Percentiles rank a stretch among this genome's conserved stretches.
These are phyloP conservation scores for Venturia oleaginea DNA, from an alignment of 2,329 filamentous ascomycete genomes.

Conservation along the genomic window DNA sequence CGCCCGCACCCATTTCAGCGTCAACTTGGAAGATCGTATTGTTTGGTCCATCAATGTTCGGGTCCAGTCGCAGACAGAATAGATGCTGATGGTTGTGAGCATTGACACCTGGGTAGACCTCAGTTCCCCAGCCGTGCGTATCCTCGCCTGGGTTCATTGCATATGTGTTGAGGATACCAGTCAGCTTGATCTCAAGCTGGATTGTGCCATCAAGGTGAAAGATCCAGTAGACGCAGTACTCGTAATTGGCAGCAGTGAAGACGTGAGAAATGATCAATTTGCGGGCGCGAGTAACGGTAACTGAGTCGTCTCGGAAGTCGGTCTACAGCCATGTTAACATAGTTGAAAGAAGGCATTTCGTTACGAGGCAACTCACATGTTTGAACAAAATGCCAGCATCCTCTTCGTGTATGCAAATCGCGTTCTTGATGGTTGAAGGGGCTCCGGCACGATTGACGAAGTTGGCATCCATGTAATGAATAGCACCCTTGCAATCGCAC, in stretches of 20 bases:
- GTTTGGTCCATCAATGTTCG: constrained; percentile 74
- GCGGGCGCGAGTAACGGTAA: constrained; percentile 74
- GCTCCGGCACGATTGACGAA: constrained; percentile 72
- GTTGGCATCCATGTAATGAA: constrained; percentile 83
- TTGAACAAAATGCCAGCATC: constrained; percentile 90
- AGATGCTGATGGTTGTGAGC: constrained; percentile 95
- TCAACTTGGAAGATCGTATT: constrained; percentile 85
- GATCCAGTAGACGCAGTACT: constrained; percentile 82
- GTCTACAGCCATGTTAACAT: constrained; percentile 35
- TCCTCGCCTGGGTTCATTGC: constrained; percentile 72
- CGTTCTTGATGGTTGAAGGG: constrained; percentile 80
- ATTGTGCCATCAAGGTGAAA: constrained; percentile 90
- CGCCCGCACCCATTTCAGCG: constrained; percentile 58
- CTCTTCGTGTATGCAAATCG: constrained; percentile 92
- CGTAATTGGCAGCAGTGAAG: constrained; percentile 93
- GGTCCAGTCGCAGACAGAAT: constrained; percentile 81
- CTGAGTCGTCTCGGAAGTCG: constrained; percentile 84
- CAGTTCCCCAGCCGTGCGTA: constrained; percentile 77
- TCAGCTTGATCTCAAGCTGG: constrained; percentile 76
- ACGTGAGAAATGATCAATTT: constrained; percentile 85
- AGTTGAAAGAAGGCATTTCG: constrained; percentile 8
- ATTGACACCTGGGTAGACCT: constrained; percentile 85
- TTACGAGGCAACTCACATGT: constrained; percentile 37
- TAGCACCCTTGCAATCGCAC: constrained; percentile 81
- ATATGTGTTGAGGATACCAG: constrained; percentile 65